These are phyloP conservation scores for Comarum palustre DNA, from an alignment of 306 rosid genomes.

Conservation along the genomic window DNA sequence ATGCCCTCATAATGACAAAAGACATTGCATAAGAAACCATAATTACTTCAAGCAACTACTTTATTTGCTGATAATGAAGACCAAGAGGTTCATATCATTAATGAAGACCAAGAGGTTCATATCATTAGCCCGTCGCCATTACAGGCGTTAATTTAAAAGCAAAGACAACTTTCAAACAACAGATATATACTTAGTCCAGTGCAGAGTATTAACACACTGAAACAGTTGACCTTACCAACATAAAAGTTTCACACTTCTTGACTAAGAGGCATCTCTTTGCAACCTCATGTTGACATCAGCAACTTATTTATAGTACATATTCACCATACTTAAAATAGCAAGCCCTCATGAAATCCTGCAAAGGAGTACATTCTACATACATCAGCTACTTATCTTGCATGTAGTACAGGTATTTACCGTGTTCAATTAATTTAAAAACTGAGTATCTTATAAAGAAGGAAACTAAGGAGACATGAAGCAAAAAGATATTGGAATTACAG, in stretches of 20 bases:
- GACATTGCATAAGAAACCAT: neutral
- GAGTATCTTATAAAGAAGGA: neutral
- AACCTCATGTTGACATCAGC: constrained; percentile 6
- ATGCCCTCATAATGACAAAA: neutral
- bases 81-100: constrained; percentile 12
- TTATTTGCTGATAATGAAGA: constrained; percentile 6
- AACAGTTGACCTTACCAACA: constrained; percentile 12
- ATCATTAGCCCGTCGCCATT: neutral
- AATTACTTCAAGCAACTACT: neutral
- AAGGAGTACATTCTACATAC: neutral
- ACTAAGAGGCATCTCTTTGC: constrained; percentile 1
- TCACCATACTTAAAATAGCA: neutral
- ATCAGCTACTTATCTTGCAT: constrained; percentile 13
- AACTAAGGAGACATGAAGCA: neutral
- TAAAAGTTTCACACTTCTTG: constrained; percentile 11
- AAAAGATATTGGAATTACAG: neutral
- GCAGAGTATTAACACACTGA: constrained; percentile 8
- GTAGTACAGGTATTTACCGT: neutral
- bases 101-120: constrained; percentile 12
- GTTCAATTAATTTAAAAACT: constrained; percentile 12
- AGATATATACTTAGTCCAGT: constrained; percentile 18
- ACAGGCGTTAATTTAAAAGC: constrained; percentile 17
- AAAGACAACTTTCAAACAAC: constrained; percentile 5
- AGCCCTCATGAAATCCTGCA: constrained; percentile 13
- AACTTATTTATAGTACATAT: constrained; percentile 13